Percentiles rank a stretch among this genome's conserved stretches.
These are phyloP conservation scores for Aspergillus novoparasiticus DNA, from an alignment of 2,329 filamentous ascomycete genomes.

Conservation along the genomic window DNA sequence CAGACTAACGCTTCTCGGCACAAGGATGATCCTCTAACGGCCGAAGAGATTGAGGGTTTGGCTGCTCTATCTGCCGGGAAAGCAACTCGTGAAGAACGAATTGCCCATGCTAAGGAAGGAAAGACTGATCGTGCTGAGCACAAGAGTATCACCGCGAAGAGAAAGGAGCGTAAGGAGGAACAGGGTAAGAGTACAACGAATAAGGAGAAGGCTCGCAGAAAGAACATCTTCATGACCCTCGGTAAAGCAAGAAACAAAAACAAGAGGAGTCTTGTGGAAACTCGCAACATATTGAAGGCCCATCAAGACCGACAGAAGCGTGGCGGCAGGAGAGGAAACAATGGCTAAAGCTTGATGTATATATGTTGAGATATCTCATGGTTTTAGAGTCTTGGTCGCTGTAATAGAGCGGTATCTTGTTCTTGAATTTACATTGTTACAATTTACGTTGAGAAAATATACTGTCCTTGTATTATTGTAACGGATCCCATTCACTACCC, in stretches of 20 bases:
- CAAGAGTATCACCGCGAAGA: conserved; percentile 80
- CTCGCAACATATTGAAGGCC: conserved; percentile 74
- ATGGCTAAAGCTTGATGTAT: conserved; percentile 23
- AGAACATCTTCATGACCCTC: conserved; percentile 98
- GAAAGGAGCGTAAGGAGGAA: conserved; percentile 82
- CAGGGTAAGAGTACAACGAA: conserved; percentile 97
- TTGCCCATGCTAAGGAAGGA: conserved; percentile 79
- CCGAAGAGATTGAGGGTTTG: conserved; percentile 87
- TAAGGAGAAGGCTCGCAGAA: conserved; percentile 92
- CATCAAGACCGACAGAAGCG: conserved; percentile 83
- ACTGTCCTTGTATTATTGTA: neutral
- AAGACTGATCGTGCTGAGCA: conserved; percentile 77
- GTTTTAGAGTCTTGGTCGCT: neutral
- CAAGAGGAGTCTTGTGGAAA: conserved; percentile 89
- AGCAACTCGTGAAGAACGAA: conserved; percentile 83
- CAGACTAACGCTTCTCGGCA: conserved; percentile 61
- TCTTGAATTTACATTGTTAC: neutral
- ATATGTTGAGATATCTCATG: neutral
- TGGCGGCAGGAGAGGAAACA: conserved; percentile 79
- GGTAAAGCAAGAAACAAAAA: conserved; percentile 95
- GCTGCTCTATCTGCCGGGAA: conserved; percentile 72
- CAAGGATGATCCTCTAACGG: conserved; percentile 84
- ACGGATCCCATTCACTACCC: too few relatives aligned
- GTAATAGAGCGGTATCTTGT: conserved; percentile 1
- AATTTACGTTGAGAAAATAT: neutral